These are phyloP conservation scores for Hericium erinaceus DNA, from an alignment of 768 basidiomycete species.

Conservation along the genomic window DNA sequence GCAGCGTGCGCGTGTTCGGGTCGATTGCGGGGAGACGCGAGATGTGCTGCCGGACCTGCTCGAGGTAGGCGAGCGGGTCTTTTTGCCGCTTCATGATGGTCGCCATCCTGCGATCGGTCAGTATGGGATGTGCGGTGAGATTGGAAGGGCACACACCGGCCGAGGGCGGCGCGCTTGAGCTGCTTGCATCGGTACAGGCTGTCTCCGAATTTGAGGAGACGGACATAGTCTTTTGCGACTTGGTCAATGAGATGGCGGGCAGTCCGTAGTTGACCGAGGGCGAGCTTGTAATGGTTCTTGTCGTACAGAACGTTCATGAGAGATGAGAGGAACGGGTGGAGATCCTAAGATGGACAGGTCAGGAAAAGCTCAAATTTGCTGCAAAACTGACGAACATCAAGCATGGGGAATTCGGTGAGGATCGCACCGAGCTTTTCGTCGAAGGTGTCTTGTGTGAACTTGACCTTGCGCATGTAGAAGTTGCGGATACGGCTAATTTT, in stretches of 20 bases:
- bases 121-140: background rate
- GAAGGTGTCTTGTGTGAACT: conserved; percentile 94
- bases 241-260: conserved; percentile 94
- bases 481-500: conserved; percentile 98
- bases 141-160: conserved; percentile 84
- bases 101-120: conserved; percentile 65
- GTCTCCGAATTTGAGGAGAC: conserved; percentile 96
- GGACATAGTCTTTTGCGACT: conserved; percentile 93
- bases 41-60: conserved; percentile 98
- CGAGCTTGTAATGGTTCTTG: conserved; percentile 99
- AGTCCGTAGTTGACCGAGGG: conserved; percentile 92
- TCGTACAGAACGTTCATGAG: conserved; percentile 98
- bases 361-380: conserved; percentile 2
- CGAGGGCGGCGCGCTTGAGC: conserved; percentile 93
- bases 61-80: conserved; percentile 95
- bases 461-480: conserved; percentile 99
- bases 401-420: conserved; percentile 92
- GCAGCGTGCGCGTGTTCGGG: conserved; percentile 93
- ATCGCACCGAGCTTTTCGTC: conserved; percentile 94
- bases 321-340: conserved; percentile 93
- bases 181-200: conserved; percentile 97
- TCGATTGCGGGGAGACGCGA: conserved; percentile 97
- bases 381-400: conserved; percentile 60
- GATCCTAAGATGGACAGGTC: conserved; percentile 40
- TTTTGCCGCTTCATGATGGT: conserved; percentile 98